Evolutionary conservation across 768 basidiomycete species (phyloP).

Genomic region (Scleroderma bovista): DNA sequence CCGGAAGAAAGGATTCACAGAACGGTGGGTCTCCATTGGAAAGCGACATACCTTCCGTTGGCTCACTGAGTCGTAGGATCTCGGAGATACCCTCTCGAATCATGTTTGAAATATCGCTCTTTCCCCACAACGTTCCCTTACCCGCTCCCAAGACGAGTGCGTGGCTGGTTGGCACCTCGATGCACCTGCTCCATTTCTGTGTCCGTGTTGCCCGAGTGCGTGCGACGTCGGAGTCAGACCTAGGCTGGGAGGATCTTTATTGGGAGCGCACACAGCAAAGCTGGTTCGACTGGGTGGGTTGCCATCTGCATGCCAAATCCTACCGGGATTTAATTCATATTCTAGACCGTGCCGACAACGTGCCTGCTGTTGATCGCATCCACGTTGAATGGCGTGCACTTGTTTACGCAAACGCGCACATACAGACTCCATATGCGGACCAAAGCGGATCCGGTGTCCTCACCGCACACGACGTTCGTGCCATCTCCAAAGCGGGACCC

Average conservation of each 20-base stretch:
- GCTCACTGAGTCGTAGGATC: slow-evolving; percentile 38
- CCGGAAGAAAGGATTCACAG: slow-evolving; percentile 57
- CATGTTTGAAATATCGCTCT: slow-evolving; percentile 73
- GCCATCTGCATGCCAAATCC: slow-evolving; percentile 3
- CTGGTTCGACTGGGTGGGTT: slow-evolving; percentile 78
- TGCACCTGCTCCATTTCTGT: slow-evolving; percentile 67
- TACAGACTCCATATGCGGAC: slow-evolving; percentile 61
- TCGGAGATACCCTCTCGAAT: slow-evolving; percentile 63
- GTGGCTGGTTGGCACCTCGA: slow-evolving; percentile 52
- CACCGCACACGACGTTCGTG: slow-evolving; percentile 65
- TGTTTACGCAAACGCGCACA: slow-evolving; percentile 62
- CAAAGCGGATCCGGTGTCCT: slow-evolving; percentile 55
- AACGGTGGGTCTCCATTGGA: slow-evolving; percentile 42
- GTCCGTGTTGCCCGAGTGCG: slow-evolving; percentile 55
- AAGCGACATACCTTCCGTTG: slow-evolving; percentile 5
- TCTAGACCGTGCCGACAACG: slow-evolving; percentile 62
- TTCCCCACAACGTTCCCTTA: slow-evolving; percentile 76
- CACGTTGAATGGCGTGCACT: slow-evolving; percentile 54
- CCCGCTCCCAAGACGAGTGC: slow-evolving; percentile 65
- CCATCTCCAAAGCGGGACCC: slow-evolving; percentile 32
- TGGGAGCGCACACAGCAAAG: slow-evolving; percentile 55
- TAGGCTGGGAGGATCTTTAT: slow-evolving; percentile 78
- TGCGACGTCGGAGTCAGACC: slow-evolving; percentile 55
- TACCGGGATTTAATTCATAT: slow-evolving; percentile 5
- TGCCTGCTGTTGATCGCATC: slow-evolving; percentile 50